Evolutionary conservation across 2,329 filamentous ascomycete genomes (phyloP), one percentile per base, ranked within the genome.

Genomic region (Penicillium palitans): DNA sequence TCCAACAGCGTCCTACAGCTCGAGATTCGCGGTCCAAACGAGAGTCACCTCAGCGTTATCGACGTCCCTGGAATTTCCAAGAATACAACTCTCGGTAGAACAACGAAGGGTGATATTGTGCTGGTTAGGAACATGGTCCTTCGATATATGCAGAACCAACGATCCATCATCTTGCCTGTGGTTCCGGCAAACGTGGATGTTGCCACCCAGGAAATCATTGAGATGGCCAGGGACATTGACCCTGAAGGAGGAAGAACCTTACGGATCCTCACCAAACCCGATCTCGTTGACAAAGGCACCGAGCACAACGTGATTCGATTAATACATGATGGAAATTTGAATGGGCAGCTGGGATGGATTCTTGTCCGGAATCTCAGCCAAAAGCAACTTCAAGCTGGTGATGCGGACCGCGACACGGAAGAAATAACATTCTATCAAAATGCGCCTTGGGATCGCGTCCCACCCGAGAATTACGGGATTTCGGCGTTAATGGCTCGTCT

Each of bases 251-350:
- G 66, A 33, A 68, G 79, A 41, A 81, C 79, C 0, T 53, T 82
- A 0, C 77, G 78, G 0, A 71, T 82, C 3, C 73, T 88, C 0
- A 88, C 85, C 0, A 88, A 88, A 62, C 81, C 84, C 0, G 86
- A 89, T 57, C 72, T 87, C 0, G 79, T 81, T 8, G 70, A 76
- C 41, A 58, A 63, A 29, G 73, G 73, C 0, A 66, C 69, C 0
- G 71, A 74, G 41, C 17, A 58, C 1, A 62, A 57, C 10, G 64
- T 75, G 0, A 53, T 74, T 4, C 64, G 73, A 8, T 52, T 76
- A 3, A 41, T 76, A 13, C 50, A 66, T 7, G 67, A 67, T 4
- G 65, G 62, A 46, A 58, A 56, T 9, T 24, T 31, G 6, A 29
- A 48, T 65, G 33, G 46, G 42, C 2, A 66, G 9, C 63, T 72